phyloP scores from a whole-genome alignment of 371 early-diverging fungal genomes.

The Cokeromyces recurvatus region DNA sequence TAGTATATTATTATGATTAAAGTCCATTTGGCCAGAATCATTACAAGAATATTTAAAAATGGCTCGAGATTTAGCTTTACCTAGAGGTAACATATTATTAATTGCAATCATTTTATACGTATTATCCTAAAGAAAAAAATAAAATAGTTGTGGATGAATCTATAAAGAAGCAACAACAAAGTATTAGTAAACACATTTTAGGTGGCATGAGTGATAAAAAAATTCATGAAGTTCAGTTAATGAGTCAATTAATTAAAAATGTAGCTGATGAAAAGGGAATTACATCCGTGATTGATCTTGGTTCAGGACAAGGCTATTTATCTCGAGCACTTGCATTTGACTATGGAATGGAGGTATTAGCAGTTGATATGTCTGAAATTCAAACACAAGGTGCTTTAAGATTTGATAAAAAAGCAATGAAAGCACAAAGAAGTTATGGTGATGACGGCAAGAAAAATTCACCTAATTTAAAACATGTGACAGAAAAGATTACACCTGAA shows the following conservation, averaged over 20 bases:
- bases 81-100: constrained; percentile 5
- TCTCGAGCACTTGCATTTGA: constrained; percentile 71
- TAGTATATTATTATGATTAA: background rate
- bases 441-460: background rate
- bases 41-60: constrained; percentile 9
- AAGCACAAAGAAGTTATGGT: too few species aligned
- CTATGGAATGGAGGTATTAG: constrained; percentile 67
- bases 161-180: background rate
- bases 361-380: constrained; percentile 70
- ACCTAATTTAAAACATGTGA: constrained; percentile 39
- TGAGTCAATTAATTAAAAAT: constrained; percentile 51
- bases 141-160: background rate
- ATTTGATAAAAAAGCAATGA: constrained; percentile 54
- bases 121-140: too few species aligned
- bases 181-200: constrained; percentile 18
- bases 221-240: constrained; percentile 62
- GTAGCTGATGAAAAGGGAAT: constrained; percentile 42
- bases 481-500: constrained; percentile 49
- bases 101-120: too few species aligned
- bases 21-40: constrained; percentile 23
- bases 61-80: constrained; percentile 15
- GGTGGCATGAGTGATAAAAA: constrained; percentile 80
- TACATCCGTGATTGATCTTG: constrained; percentile 58
- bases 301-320: constrained; percentile 76
- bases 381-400: constrained; percentile 80